Evolutionary conservation across 306 rosid species (phyloP), one percentile per base, ranked within the genome.

Genomic region (Trichosanthes truncata): DNA sequence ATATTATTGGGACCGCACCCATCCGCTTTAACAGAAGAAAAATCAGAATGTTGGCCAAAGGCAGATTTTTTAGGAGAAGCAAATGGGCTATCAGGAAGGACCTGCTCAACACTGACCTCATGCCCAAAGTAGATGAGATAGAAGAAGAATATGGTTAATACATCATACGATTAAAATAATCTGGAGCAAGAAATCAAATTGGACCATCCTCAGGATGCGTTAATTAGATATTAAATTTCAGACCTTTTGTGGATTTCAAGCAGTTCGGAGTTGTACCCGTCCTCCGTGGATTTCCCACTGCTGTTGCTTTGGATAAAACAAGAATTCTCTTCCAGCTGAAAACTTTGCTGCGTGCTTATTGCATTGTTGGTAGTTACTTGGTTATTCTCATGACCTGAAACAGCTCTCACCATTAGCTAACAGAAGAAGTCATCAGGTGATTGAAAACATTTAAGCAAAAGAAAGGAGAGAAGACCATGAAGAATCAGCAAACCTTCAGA

Each of bases 41-140:
- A 86, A 59, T 84, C 84, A 29, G 87, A 43, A 25, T 46, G 78
- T 77, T 81, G 80, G 56, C 84, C 85, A 41, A 72, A 88, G 14
- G 90, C 83, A n/a, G 90, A 90, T 76, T 90, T 92, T 78, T 88
- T 87, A 61, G 97, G 97, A 49, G 95, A 92, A 77, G 97, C 90
- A 65, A 89, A 92, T 76, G 90, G 91, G 81, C 85, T 92, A 57
- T 92, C 97, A 5, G 97, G 97, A 86, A 95, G 98, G 78, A 78
- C 90, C 84, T 90, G 89, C 81, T 87, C 98, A 77, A 85, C 80
- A 84, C 91, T 95, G 86, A 81, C 84, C 74, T 67, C 83, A 21
- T n/a, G 63, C 15, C 41, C 31, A 11, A 49, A 74, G 78, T 26
- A 49, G 49, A 74, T 17, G 1, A 46, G 20, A 26, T 15, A 73